These are phyloP conservation scores for Yamadazyma akitaensis DNA, from an alignment of 805 yeast genomes.

Conservation along the genomic window DNA sequence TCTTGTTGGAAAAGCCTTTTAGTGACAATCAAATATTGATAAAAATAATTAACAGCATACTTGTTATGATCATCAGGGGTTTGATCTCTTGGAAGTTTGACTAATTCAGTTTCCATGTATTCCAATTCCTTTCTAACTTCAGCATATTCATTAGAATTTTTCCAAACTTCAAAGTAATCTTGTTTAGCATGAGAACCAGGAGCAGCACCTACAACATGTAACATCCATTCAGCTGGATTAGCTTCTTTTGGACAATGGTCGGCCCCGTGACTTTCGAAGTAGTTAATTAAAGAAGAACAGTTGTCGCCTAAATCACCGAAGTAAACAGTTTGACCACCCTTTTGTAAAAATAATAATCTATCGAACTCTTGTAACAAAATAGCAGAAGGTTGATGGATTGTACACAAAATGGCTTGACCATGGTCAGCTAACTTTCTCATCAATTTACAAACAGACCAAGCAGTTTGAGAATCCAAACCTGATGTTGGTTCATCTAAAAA, in stretches of 20 bases:
- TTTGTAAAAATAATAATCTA: slow-evolving; percentile 27
- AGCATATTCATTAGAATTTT: slow-evolving; percentile 55
- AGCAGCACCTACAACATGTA: slow-evolving; percentile 79
- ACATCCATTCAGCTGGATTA: slow-evolving; percentile 74
- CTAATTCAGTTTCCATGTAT: slow-evolving; percentile 51
- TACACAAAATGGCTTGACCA: slow-evolving; percentile 68
- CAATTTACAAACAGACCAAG: slow-evolving; percentile 56
- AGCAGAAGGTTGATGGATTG: slow-evolving; percentile 55
- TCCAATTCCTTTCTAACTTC: slow-evolving; percentile 52
- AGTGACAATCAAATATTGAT: slow-evolving; percentile 31
- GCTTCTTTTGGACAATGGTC: slow-evolving; percentile 35
- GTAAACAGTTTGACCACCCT: slow-evolving; percentile 57
- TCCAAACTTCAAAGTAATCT: slow-evolving; percentile 77
- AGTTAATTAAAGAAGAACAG: slow-evolving; percentile 53
- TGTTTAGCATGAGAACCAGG: slow-evolving; percentile 72
- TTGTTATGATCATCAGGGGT: slow-evolving; percentile 25
- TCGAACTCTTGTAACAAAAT: slow-evolving; percentile 40
- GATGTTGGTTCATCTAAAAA: slow-evolving; percentile 65
- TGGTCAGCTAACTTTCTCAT: slow-evolving; percentile 43
- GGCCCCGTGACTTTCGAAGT: slow-evolving; percentile 73
- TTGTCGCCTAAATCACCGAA: slow-evolving; percentile 77
- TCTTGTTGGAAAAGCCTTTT: slow-evolving; percentile 24
- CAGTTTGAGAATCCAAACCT: slow-evolving; percentile 56
- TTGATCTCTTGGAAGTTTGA: slow-evolving; percentile 28
- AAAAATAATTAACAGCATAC: slow-evolving; percentile 29